Evolutionary conservation across 805 yeast genomes (phyloP), one percentile per base, ranked within the genome.

Genomic region (Kodamaea restingae): DNA sequence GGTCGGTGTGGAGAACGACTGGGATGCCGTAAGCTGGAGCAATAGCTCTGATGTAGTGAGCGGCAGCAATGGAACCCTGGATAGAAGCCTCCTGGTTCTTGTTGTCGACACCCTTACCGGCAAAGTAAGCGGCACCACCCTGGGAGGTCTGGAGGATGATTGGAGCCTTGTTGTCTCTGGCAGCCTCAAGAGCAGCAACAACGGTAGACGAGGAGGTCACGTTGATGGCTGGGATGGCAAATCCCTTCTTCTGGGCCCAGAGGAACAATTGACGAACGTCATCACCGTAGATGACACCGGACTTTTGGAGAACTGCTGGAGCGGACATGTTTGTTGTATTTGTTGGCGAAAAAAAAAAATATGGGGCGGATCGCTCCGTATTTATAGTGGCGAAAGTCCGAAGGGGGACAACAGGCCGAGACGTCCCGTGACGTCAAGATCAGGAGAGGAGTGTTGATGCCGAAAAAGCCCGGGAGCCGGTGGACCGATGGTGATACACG

Each of bases 41-140:
- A 75, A 93, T 80, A 47, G 96, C 63, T 75, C 97, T 86, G 70
- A 93, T 83, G 80, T 84, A 93, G 77, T 87, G 96, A 50, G 95
- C 98, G 62, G 97, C 98, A 57, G 98, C 96, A 62, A 93, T 65
- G 62, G 95, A 71, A 71, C 98, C 98, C 44, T 81, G 82, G 70
- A 93, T 86, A 48, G 98, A 84, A 46, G 98, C 98, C 60, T 74
- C 73, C 76, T 93, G 98, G 76, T 87, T 83, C 59, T 76, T 76
- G 85, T 93, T 93, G 67, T 78, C 76, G 55, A 93, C 88, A 75
- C 98, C 98, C 81, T 93, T 93, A 75, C 98, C 98, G 51, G 98
- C 98, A 67, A 93, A 93, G 87, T 81, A 93, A 50, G 98, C 98
- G 55, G 98, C 95, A 78, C 98, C 98, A 76, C 98, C 98, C 71